Conservation (phyloP, 2,329 filamentous ascomycete species). For the Botryotinia calthae region DNA sequence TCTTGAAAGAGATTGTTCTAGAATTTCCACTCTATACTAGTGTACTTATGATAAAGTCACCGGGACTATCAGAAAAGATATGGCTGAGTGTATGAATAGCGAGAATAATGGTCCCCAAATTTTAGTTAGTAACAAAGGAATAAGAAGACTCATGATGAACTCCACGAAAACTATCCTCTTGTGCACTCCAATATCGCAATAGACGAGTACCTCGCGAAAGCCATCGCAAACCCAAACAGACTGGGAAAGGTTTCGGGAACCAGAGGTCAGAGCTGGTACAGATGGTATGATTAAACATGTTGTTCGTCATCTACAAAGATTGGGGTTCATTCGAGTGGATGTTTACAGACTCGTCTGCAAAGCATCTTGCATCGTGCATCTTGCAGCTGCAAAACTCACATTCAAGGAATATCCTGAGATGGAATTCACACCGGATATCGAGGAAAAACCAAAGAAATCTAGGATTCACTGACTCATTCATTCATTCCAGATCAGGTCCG, state of each 20-base stretch:
- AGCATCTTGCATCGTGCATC: too few relatives aligned
- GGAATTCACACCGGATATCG: not conserved
- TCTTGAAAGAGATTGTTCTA: slow-evolving; percentile 35
- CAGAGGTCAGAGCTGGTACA: not conserved
- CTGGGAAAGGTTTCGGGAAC: not conserved
- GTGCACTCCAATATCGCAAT: not conserved
- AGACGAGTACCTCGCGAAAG: not conserved
- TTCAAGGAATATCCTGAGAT: not conserved
- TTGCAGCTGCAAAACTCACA: not conserved
- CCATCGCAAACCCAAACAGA: not conserved
- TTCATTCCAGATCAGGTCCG: not conserved
- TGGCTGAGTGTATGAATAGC: slow-evolving; percentile 31
- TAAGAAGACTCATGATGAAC: not conserved
- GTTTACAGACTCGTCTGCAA: not conserved
- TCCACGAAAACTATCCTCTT: not conserved
- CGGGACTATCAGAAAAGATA: slow-evolving; percentile 23
- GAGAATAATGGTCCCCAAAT: slow-evolving; percentile 29
- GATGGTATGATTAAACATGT: not conserved
- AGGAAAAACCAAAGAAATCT: not conserved
- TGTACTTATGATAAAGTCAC: slow-evolving; percentile 30
- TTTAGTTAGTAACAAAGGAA: slow-evolving; percentile 30
- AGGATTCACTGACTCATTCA: not conserved
- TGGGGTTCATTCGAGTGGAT: not conserved
- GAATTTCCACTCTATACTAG: slow-evolving; percentile 38
- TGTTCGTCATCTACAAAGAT: not conserved